Evolutionary conservation across 768 basidiomycete species (phyloP).

Genomic region (Xerocomus spinulosus): DNA sequence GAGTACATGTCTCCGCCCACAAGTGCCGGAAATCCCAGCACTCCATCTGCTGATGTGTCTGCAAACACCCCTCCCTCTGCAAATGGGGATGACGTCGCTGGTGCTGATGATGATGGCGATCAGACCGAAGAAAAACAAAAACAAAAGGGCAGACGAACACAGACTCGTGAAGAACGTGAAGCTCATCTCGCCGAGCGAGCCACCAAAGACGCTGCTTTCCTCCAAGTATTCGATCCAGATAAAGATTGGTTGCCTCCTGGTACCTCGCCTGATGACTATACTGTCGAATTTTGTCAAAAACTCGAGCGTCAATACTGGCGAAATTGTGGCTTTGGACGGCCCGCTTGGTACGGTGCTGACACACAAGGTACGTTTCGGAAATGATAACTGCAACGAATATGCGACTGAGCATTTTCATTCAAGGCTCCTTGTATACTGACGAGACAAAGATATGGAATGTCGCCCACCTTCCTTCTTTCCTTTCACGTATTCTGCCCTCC

Average conservation of each 20-base stretch:
- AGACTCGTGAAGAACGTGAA: constrained; percentile 39
- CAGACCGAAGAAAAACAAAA: constrained; percentile 33
- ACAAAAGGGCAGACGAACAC: constrained; percentile 41
- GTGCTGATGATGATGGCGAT: constrained; percentile 13
- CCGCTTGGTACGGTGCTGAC: constrained; percentile 99
- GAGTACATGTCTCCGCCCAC: constrained; percentile 28
- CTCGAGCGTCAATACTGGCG: constrained; percentile 92
- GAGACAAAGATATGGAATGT: constrained; percentile 89
- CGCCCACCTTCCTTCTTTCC: constrained; percentile 80
- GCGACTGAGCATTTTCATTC: neutral
- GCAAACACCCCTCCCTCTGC: constrained; percentile 1
- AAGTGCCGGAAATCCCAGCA: constrained; percentile 20
- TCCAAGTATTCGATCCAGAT: constrained; percentile 66
- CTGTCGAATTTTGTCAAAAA: constrained; percentile 78
- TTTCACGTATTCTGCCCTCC: constrained; percentile 72
- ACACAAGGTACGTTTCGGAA: constrained; percentile 66
- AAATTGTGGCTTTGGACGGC: constrained; percentile 78
- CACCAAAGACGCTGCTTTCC: constrained; percentile 48
- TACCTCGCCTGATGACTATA: constrained; percentile 75
- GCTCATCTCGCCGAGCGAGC: constrained; percentile 48
- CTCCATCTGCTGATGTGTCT: constrained; percentile 14
- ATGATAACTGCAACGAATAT: neutral
- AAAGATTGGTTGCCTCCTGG: constrained; percentile 76
- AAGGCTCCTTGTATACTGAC: constrained; percentile 69
- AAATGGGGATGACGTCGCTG: constrained; percentile 7